Base-by-base conservation (phyloP, 2,329 filamentous ascomycete genomes). In the Nemania serpens region DNA sequence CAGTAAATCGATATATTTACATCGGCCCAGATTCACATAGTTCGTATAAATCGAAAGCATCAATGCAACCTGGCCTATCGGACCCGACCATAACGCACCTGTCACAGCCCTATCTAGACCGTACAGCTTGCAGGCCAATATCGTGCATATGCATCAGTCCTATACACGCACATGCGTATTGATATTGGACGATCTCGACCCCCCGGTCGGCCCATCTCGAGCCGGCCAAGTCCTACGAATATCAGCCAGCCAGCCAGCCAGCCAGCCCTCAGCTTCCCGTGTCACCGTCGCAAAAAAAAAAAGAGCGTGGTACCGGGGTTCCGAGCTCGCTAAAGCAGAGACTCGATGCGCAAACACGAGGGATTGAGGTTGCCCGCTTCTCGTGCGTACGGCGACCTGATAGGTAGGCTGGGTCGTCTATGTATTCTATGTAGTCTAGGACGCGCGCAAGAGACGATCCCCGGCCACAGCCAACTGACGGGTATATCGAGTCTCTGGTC, bases 301-400 rank as follows among this genome's bases (percentile, higher is more conserved):
- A n/a, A 29, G 25, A 7, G 25, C 25, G 25, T 29, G 4, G 25
- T 52, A 62, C 59, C 55, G 48, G 50, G 41, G 18, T 43, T 34
- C 15, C 15, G 42, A 43, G 15, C 20, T 39, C 13, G 29, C 43
- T 25, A 45, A 43, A 36, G 25, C 12, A 33, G n/a, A 45, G n/a
- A 18, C 51, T 36, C 34, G 10, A 34, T 41, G 25, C 18, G 55
- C 43, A 29, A 46, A 41, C 18, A 36, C 39, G 45, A 54, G 3
- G 39, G 46, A 12, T 29, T 34, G n/a, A 18, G 15, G 17, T 18
- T 36, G n/a, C 47, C 47, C 53, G 53, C 58, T 52, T 45, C 39
- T 13, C 34, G 13, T 49, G 29, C 7, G 9, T 56, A 37, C 22
- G 37, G 29, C 18, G 3, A 39, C 20, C 37, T 29, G 39, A 50